phyloP scores from a whole-genome alignment of 2,329 filamentous ascomycete genomes.

The Monosporascus sp. region DNA sequence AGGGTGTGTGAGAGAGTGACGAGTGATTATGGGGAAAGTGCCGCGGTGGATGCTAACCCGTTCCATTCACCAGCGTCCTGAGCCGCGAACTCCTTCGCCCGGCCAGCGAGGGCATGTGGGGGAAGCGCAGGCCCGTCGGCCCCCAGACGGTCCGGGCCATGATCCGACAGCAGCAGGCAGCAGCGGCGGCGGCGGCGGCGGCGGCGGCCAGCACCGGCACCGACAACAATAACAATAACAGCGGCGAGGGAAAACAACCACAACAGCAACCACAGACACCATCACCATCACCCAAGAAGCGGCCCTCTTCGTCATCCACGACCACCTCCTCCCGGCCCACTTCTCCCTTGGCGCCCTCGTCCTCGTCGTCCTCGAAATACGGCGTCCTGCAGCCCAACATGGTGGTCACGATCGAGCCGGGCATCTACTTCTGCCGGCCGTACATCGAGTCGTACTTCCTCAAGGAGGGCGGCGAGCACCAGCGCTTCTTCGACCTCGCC shows the following conservation, averaged over 20 bases:
- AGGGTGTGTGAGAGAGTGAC: neutral
- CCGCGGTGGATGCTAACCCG: neutral
- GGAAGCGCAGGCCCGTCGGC: slow-evolving; percentile 24
- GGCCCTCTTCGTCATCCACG: neutral
- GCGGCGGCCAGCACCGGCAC: slow-evolving; percentile 1
- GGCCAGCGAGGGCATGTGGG: slow-evolving; percentile 25
- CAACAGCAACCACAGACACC: neutral
- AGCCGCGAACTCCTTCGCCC: slow-evolving; percentile 24
- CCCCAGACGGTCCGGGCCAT: slow-evolving; percentile 25
- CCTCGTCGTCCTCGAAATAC: neutral
- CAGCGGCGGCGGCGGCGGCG: slow-evolving; percentile 3
- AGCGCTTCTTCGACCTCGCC: slow-evolving; percentile 58
- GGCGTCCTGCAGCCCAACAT: slow-evolving; percentile 53
- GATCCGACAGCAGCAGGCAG: slow-evolving; percentile 19
- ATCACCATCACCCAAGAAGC: neutral
- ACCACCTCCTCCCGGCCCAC: slow-evolving; percentile 2
- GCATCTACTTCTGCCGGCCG: slow-evolving; percentile 69
- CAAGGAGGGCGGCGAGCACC: slow-evolving; percentile 49
- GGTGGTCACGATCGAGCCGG: slow-evolving; percentile 76
- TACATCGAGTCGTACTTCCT: slow-evolving; percentile 68
- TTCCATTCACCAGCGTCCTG: slow-evolving; percentile 16
- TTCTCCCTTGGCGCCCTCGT: slow-evolving; percentile 2
- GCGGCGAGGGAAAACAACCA: neutral
- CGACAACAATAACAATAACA: slow-evolving; percentile 1
- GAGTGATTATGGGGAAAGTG: neutral